Percentiles rank a stretch among this genome's conserved stretches.
Evolutionary conservation across 805 yeast genomes (phyloP).

Genomic region (Starmerella davenportii): DNA sequence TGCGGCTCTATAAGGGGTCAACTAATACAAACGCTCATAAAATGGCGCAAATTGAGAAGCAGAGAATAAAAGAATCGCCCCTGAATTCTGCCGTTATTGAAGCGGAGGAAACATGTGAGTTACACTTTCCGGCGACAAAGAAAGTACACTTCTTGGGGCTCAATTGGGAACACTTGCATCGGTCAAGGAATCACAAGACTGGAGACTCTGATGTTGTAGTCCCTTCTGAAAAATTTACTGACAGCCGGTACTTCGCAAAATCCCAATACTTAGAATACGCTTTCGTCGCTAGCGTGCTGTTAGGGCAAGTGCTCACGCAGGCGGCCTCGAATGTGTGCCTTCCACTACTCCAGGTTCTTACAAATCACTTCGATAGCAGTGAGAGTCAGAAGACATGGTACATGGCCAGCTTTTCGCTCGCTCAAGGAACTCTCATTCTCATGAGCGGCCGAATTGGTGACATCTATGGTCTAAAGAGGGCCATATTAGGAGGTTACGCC

Average conservation of each 20-base stretch:
- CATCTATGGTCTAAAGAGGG: conserved; percentile 41
- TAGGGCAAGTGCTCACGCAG: conserved; percentile 44
- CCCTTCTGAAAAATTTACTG: conserved; percentile 11
- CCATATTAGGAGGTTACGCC: conserved; percentile 36
- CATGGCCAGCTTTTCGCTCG: conserved; percentile 51
- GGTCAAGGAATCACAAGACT: too few relatives aligned
- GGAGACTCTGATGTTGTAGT: not conserved
- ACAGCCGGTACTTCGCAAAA: conserved; percentile 11
- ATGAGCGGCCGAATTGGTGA: conserved; percentile 59
- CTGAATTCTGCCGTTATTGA: too few relatives aligned
- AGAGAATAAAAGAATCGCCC: too few relatives aligned
- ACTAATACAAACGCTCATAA: too few relatives aligned
- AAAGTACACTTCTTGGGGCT: too few relatives aligned
- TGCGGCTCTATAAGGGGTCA: too few relatives aligned
- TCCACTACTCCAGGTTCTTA: conserved; percentile 20
- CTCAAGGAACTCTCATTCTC: conserved; percentile 56
- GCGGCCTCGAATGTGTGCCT: conserved; percentile 12
- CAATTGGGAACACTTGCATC: too few relatives aligned
- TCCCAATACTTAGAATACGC: conserved; percentile 10
- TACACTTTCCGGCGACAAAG: too few relatives aligned
- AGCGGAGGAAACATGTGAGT: too few relatives aligned
- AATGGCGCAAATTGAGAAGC: too few relatives aligned
- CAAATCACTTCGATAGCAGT: conserved; percentile 19
- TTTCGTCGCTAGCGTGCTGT: conserved; percentile 28
- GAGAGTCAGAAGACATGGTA: conserved; percentile 34